phyloP scores from a whole-genome alignment of 257 asterid species.

The Salvia splendens region DNA sequence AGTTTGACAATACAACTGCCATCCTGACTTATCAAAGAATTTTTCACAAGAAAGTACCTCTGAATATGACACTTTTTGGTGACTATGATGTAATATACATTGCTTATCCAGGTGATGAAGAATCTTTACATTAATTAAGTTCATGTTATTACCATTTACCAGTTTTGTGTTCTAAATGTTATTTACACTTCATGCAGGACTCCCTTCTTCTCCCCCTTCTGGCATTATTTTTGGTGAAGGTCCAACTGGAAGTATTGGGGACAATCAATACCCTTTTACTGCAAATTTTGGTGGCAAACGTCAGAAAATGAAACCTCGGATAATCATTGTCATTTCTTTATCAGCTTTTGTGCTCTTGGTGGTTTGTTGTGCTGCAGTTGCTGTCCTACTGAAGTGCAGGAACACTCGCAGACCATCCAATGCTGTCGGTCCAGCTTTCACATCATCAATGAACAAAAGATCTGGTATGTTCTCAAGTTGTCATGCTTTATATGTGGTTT shows the following conservation, averaged over 20 bases:
- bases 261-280: slow-evolving; percentile 70
- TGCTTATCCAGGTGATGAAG: slow-evolving; percentile 72
- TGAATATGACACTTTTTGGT: slow-evolving; percentile 87
- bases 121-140: too few species aligned
- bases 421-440: slow-evolving; percentile 73
- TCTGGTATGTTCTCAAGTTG: slow-evolving; percentile 45
- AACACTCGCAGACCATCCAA: slow-evolving; percentile 56
- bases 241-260: slow-evolving; percentile 68
- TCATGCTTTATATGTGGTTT: background rate
- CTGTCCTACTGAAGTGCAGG: slow-evolving; percentile 68
- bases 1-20: slow-evolving; percentile 94
- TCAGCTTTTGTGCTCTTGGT: slow-evolving; percentile 75
- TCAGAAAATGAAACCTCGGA: slow-evolving; percentile 65
- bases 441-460: slow-evolving; percentile 68
- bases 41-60: slow-evolving; percentile 78
- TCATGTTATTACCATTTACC: too few species aligned
- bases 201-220: slow-evolving; percentile 52
- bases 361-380: slow-evolving; percentile 67
- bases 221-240: slow-evolving; percentile 69
- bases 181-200: slow-evolving; percentile 48
- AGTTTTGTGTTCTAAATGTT: slow-evolving; percentile 21
- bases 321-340: slow-evolving; percentile 65
- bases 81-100: slow-evolving; percentile 66
- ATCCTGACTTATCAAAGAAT: slow-evolving; percentile 78
- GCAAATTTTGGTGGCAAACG: slow-evolving; percentile 59